Base-by-base conservation (phyloP, 495 filamentous ascomycete genomes). In the Penicillium lagena region DNA sequence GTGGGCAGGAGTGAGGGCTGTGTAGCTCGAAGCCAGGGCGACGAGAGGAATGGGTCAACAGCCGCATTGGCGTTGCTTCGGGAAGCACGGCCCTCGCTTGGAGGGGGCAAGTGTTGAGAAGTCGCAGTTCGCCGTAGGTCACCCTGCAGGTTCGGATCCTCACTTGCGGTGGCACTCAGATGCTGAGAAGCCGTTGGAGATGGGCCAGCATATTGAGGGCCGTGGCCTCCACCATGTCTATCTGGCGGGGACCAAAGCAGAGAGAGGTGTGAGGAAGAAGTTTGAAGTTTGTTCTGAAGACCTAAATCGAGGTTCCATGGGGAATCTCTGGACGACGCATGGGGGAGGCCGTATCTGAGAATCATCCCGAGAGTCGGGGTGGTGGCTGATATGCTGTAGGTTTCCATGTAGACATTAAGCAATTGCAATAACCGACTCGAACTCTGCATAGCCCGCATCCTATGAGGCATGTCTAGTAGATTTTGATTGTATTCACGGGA, bases 351-450 rank as follows among this genome's bases (percentile, higher is more conserved):
- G 39, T 59, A 56, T 17, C 41, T 56, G 13, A 71, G 42, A 7
- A 63, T 53, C 55, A 63, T 58, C 4, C 65, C 65, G 46, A 69
- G 66, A 0, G 54, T 64, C 6, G 67, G 67, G 15, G 51, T 45
- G 2, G 65, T 68, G 7, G 67, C 62, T 7, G 62, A 57, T 9
- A 64, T 51, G 46, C 67, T 67, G 35, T 67, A 71, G 1, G 55
- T 64, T 17, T 71, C 63, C 57, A 67, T 58, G 37, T 66, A 71
- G 2, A 46, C 39, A 27, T 69, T 63, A 7, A 69, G 51, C 13
- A 68, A 40, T 12, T 55, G 52, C 10, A 71, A 29, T 11, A 66
- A 38, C n/a, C 59, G 51, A 29, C 62, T 58, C 2, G 62, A 64
- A 39, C 65, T 60, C 32, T 71, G 63, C 7, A 57, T 47, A 0